Base-by-base conservation (phyloP, 768 basidiomycete species). In the Mycena capillaripes region DNA sequence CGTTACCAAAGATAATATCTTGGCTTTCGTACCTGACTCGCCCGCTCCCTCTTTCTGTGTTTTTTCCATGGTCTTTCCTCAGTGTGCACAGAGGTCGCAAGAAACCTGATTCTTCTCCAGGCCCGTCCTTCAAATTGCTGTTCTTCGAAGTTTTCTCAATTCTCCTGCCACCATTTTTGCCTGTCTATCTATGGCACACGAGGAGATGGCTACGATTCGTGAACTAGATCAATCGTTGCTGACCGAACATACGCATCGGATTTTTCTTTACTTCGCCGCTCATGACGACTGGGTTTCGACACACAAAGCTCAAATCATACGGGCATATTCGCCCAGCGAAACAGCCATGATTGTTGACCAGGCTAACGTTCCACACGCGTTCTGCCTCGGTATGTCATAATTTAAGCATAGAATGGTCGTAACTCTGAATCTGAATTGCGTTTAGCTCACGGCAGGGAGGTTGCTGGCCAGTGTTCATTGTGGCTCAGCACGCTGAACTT, bases 241-340 rank as follows among this genome's bases (percentile, higher is more conserved):
- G n/a, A 75, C 82, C 23, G 71, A 84, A 53, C 82, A 87, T 58
- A 78, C 78, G 44, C 70, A 82, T 48, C 81, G 84, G 55, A 76
- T 85, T 19, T 82, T 84, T 73, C 81, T 92, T 23, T 92, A 90
- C 77, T 93, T 90, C 81, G 93, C 89, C 4, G 83, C 87, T 44
- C 36, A 81, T 8, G 93, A 95, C 77, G 87, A 87, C 53, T 95
- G 93, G 93, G 91, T 95, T 46, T 91, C 91, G 10, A 81, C 85
- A 58, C 85, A 92, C 62, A 87, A 85, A 69, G 80, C 84, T 21
- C 69, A 74, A 8, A 81, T 93, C 19, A 72, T 91, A 40, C 76
- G 73, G 4, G 79, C 25, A 3, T 60, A 77, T 5, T 80, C 91
- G 64, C 80, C 83, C 25, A 80, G 82, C 5, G 80, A 84, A 34